phyloP scores from a whole-genome alignment of 495 filamentous ascomycete species.

The Neurospora sp. region DNA sequence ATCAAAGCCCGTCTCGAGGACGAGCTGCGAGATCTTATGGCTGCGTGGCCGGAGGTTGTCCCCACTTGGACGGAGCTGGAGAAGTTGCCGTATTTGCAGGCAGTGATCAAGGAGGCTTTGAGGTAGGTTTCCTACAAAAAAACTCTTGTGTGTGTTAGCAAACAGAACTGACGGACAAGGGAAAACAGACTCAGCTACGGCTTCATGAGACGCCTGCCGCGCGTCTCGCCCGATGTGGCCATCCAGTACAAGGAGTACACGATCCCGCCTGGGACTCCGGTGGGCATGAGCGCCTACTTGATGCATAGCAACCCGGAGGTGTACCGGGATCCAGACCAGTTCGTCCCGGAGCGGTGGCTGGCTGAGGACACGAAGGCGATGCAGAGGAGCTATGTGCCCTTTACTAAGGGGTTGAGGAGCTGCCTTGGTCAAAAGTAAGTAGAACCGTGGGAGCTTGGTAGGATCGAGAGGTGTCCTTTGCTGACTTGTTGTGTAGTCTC shows the following conservation, averaged over 20 bases:
- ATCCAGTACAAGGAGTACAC: conserved; percentile 14
- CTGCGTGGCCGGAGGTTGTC: conserved; percentile 5
- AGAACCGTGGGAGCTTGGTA: too few relatives aligned
- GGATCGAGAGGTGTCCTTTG: background rate
- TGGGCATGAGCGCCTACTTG: conserved; percentile 16
- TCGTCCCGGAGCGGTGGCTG: conserved; percentile 33
- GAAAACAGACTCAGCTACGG: conserved; percentile 8
- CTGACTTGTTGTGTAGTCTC: conserved; percentile 11
- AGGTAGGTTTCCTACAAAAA: conserved; percentile 3
- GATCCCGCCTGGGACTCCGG: conserved; percentile 11
- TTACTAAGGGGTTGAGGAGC: conserved; percentile 8
- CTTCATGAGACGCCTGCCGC: conserved; percentile 12
- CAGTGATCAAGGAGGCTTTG: conserved; percentile 28
- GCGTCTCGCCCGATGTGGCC: conserved; percentile 14
- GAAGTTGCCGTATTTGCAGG: conserved; percentile 21
- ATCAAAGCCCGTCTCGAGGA: conserved; percentile 5
- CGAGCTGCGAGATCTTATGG: conserved; percentile 16
- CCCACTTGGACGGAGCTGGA: conserved; percentile 23
- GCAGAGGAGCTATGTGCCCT: conserved; percentile 7
- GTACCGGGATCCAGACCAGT: conserved; percentile 24
- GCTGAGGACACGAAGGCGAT: conserved; percentile 18
- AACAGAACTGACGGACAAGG: background rate
- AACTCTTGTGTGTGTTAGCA: background rate
- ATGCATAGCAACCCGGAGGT: conserved; percentile 26
- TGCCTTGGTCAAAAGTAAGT: conserved; percentile 16